Evolutionary conservation across 495 filamentous ascomycete species (phyloP), one percentile per base, ranked within the genome.

Genomic region (Talaromyces nanjingensis): DNA sequence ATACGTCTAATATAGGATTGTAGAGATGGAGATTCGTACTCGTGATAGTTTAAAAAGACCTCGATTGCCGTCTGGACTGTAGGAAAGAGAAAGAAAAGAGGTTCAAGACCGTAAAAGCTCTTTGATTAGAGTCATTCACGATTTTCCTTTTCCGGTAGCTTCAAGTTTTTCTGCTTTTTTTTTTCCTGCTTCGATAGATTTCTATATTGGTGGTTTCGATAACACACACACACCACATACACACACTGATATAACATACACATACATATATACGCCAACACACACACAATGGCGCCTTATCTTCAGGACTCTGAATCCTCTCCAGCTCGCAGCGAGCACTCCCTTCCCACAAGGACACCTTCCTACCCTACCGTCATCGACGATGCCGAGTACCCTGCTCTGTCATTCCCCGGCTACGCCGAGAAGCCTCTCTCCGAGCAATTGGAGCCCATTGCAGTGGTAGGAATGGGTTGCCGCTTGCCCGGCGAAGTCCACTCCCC

Each of bases 401-500:
- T 56, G 54, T 16, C 12, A 31, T 56, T 56, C 54, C 54, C 54
- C 11, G 24, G 54, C 22, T 56, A 56, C n/a, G 54, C 54, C 1
- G 54, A 56, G 29, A 56, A 56, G 54, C 54, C 54, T 16, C 54
- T 56, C 16, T 56, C 54, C 12, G 54, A 56, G 54, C 54, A 56
- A 39, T 34, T 68, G 58, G 55, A 68, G 53, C 63, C 59, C 3
- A 66, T 69, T 52, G 67, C 65, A n/a, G 61, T 69, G 58, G 62
- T 69, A 7, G 67, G 67, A 31, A 59, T 61, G 37, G 67, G 59
- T 11, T 67, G 66, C 70, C 79, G 81, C 24, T 68, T 84, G 11
- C 80, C 81, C 2, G 81, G 81, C 25, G 74, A 73, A 33, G 73
- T 78, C 49, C 71, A 69, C 24, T 77, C 70, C 24, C 76, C 78